Conservation (phyloP, 2,329 filamentous ascomycete genomes). For the Aureobasidium sp. region DNA sequence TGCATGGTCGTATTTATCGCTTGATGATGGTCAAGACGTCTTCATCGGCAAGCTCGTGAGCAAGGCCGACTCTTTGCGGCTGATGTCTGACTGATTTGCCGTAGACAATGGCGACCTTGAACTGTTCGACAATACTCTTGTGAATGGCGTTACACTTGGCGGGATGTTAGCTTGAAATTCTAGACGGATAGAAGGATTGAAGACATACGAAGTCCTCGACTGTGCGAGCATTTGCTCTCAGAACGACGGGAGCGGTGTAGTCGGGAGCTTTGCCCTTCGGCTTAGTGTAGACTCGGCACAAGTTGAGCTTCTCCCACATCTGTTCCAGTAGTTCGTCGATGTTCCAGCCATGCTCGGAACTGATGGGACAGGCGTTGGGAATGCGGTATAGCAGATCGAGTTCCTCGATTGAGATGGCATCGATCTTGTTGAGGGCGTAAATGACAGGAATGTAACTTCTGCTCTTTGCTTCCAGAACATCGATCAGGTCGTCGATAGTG, state of each 20-base stretch:
- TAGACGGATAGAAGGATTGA: slow-evolving; percentile 1
- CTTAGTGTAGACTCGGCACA: slow-evolving; percentile 94
- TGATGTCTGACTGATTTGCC: slow-evolving; percentile 98
- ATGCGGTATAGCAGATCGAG: slow-evolving; percentile 93
- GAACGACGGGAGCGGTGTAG: slow-evolving; percentile 83
- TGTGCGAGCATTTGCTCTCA: slow-evolving; percentile 74
- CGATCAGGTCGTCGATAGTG: slow-evolving; percentile 94
- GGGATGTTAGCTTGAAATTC: slow-evolving; percentile 29
- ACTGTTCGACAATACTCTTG: slow-evolving; percentile 89
- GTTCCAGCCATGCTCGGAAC: slow-evolving; percentile 93
- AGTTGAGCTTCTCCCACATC: slow-evolving; percentile 96
- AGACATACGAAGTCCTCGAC: slow-evolving; percentile 91
- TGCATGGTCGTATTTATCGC: slow-evolving; percentile 28
- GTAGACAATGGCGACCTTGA: slow-evolving; percentile 92
- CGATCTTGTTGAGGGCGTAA: slow-evolving; percentile 98
- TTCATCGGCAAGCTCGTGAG: slow-evolving; percentile 89
- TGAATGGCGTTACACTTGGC: slow-evolving; percentile 90
- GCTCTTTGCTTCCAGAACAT: slow-evolving; percentile 88
- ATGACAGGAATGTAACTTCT: slow-evolving; percentile 98
- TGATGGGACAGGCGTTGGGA: slow-evolving; percentile 93
- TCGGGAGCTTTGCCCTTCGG: slow-evolving; percentile 93
- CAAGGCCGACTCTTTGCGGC: slow-evolving; percentile 86
- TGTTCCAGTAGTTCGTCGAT: slow-evolving; percentile 91
- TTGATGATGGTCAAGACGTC: slow-evolving; percentile 54
- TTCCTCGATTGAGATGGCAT: slow-evolving; percentile 95